These are phyloP conservation scores for Zostera marina DNA, from an alignment of 116 monocot species.

Conservation along the genomic window DNA sequence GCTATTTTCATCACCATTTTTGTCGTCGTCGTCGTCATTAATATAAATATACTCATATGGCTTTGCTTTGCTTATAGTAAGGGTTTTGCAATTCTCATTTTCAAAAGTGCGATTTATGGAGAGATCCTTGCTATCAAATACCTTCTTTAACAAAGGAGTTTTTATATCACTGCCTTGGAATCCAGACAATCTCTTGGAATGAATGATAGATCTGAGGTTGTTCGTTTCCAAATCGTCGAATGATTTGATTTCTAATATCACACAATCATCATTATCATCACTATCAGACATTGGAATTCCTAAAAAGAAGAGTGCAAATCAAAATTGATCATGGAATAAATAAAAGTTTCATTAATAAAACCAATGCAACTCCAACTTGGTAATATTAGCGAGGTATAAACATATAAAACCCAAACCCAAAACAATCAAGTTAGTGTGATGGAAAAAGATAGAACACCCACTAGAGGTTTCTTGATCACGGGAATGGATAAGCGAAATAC, in stretches of 20 bases:
- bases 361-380: too few relatives aligned
- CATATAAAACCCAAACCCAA: too few relatives aligned
- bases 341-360: too few relatives aligned
- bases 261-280: constrained; percentile 5
- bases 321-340: too few relatives aligned
- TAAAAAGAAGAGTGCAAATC: too few relatives aligned
- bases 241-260: constrained; percentile 5
- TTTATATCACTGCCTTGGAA: constrained; percentile 1
- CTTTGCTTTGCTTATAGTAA: not conserved
- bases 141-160: not conserved
- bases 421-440: too few relatives aligned
- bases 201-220: not conserved
- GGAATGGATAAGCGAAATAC: too few relatives aligned
- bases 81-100: not conserved
- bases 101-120: not conserved
- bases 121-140: not conserved
- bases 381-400: too few relatives aligned
- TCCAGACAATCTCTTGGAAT: not conserved
- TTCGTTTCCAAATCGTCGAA: not conserved
- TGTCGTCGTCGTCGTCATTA: not conserved
- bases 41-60: not conserved
- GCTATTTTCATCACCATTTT: not conserved
- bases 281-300: too few relatives aligned
- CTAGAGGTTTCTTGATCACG: too few relatives aligned
- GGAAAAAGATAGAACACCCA: too few relatives aligned